Base-by-base conservation (phyloP, 73 alveolate species). In the Uronychia setigera region DNA sequence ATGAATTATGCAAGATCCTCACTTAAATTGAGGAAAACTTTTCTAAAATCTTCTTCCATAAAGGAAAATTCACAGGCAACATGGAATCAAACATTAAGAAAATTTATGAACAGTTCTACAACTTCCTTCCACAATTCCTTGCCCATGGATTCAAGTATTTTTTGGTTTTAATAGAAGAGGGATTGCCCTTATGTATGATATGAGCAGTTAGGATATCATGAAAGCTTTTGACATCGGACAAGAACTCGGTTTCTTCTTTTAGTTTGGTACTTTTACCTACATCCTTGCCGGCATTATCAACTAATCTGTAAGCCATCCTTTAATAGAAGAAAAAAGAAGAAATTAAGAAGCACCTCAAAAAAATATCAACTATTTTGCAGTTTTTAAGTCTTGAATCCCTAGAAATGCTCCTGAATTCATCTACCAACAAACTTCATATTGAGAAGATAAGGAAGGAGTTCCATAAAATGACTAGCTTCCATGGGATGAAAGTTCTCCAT, bases 201-300 rank as follows among this genome's bases (percentile, higher is more conserved):
- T 89, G 86, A 80, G 87, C 0, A 32, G 58, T n/a, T n/a, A 29
- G 60, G 67, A 75, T 35, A 79, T 84, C 31, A 80, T 60, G 13
- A 31, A 34, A 26, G 85, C 92, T 29, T 89, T 77, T 35, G 74
- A 84, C 25, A 58, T 88, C 0, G 94, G 94, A 1, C 5, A 84
- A 29, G 94, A 88, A 76, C 81, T 84, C 1, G 94, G 94, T 26
- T 88, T 74, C 78, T 88, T 88, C 60, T 74, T 88, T 32, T 80
- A 88, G 35, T 88, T 88, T 35, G 91, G 92, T 11, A 59, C 84
- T 31, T 88, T 88, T 88, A 34, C 91, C 34, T 88, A 88, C 60
- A 84, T 88, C 29, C 33, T 88, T 57, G 30, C 88, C 29, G 94
- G 91, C 19, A 57, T 88, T 33, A 32, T 79, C 33, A 83, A 88